Evolutionary conservation across 108 stramenopile genomes (phyloP).

Genomic region (Parietichytrium sp.): DNA sequence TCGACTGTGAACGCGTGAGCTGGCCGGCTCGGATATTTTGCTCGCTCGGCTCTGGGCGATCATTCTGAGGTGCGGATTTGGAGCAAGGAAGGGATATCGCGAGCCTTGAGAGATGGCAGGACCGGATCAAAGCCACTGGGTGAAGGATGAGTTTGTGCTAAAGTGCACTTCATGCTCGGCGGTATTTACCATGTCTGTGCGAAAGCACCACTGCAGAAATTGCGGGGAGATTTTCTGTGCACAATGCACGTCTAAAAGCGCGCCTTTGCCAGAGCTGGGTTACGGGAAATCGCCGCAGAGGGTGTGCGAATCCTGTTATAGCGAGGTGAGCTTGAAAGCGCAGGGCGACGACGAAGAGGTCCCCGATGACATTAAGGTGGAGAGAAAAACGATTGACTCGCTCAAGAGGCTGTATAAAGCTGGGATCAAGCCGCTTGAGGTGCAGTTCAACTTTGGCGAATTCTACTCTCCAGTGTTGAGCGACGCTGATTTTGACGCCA

Average conservation of each 20-base stretch:
- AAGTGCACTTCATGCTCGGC: not conserved
- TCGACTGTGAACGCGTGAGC: no score
- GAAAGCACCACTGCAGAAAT: constrained; percentile 39
- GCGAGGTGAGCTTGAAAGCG: not conserved
- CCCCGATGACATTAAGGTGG: no score
- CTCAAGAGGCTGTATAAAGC: constrained; percentile 16
- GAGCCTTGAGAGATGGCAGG: no score
- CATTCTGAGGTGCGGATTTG: no score
- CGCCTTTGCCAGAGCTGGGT: not conserved
- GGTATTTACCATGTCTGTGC: constrained; percentile 24
- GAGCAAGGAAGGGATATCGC: no score
- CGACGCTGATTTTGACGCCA: constrained; percentile 94
- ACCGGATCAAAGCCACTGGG: constrained; percentile 14
- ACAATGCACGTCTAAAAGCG: not conserved
- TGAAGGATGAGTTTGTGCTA: constrained; percentile 30
- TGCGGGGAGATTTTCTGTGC: not conserved
- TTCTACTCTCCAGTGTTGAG: constrained; percentile 94
- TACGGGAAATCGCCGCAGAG: constrained; percentile 22
- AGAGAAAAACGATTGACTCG: not conserved
- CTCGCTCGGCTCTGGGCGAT: no score
- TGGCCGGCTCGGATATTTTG: no score
- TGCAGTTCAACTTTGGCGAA: constrained; percentile 82
- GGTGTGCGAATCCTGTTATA: constrained; percentile 21
- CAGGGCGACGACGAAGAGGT: not conserved
- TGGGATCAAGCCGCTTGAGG: constrained; percentile 62